A percentile compares a stretch with the other conserved stretches of the same genome.
phyloP scores from a whole-genome alignment of 169 alveolate species.

The Cryptosporidium tyzzeri region DNA sequence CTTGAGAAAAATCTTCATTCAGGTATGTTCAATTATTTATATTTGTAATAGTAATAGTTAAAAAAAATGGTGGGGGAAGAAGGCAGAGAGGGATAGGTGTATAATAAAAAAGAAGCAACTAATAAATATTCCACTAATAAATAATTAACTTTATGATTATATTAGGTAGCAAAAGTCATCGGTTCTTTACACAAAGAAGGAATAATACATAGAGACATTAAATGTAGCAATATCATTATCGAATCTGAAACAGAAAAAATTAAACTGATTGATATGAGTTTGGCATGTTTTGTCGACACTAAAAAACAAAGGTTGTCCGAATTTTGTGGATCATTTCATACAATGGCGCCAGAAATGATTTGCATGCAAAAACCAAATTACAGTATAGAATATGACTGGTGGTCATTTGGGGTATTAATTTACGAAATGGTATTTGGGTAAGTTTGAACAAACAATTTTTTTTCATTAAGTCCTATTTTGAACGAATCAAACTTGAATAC shows the following conservation, averaged over 20 bases:
- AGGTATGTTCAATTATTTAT: constrained; percentile 7
- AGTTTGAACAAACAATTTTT: background rate
- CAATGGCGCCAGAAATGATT: constrained; percentile 73
- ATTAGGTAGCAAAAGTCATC: constrained; percentile 13
- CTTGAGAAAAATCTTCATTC: constrained; percentile 12
- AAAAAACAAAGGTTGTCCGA: constrained; percentile 16
- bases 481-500: background rate
- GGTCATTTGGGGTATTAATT: constrained; percentile 61
- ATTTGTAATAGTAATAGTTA: background rate
- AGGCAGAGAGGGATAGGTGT: no score
- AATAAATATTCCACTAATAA: no score
- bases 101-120: background rate
- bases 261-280: constrained; percentile 44
- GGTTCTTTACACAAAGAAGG: constrained; percentile 48
- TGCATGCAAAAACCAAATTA: constrained; percentile 50
- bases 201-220: constrained; percentile 58
- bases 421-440: constrained; percentile 63
- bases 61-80: no score
- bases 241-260: constrained; percentile 15
- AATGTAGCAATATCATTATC: constrained; percentile 47
- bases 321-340: constrained; percentile 71
- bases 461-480: background rate
- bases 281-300: constrained; percentile 17
- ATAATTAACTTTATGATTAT: background rate
- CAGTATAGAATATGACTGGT: constrained; percentile 43